Percentiles rank a stretch among this genome's conserved stretches.
These are phyloP conservation scores for Aaosphaeria arxii DNA, from an alignment of 2,329 filamentous ascomycete genomes.

Conservation along the genomic window DNA sequence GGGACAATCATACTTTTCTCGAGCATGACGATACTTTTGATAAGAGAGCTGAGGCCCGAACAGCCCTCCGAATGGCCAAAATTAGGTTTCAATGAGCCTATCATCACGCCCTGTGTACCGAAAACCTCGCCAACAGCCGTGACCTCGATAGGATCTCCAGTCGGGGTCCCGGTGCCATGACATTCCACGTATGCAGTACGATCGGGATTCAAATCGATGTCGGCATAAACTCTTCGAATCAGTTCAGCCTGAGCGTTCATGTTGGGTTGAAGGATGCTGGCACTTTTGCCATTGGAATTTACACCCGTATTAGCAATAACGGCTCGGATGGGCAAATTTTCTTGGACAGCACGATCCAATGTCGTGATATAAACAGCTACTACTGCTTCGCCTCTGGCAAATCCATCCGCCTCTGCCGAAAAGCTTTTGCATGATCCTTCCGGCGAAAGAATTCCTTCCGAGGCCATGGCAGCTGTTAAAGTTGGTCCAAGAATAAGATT, in stretches of 20 bases:
- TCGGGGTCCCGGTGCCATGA: constrained; percentile 48
- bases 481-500: constrained; percentile 18
- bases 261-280: constrained; percentile 54
- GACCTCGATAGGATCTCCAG: constrained; percentile 34
- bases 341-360: constrained; percentile 53
- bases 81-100: constrained; percentile 27
- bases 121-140: constrained; percentile 3
- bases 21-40: constrained; percentile 37
- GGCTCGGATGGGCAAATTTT: constrained; percentile 50
- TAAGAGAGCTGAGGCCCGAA: constrained; percentile 26
- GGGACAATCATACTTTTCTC: constrained; percentile 27
- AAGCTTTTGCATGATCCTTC: constrained; percentile 17
- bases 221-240: constrained; percentile 9
- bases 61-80: constrained; percentile 39
- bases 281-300: constrained; percentile 52
- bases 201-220: background rate
- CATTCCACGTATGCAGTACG: constrained; percentile 26
- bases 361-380: constrained; percentile 55
- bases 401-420: constrained; percentile 13
- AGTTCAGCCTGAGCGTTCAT: constrained; percentile 42
- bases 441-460: constrained; percentile 7
- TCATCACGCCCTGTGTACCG: constrained; percentile 1
- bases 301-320: constrained; percentile 35
- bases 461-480: constrained; percentile 6
- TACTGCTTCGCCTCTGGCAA: constrained; percentile 15